Evolutionary conservation across 2,329 filamentous ascomycete genomes (phyloP), one percentile per base, ranked within the genome.

Genomic region (Colletotrichum spaethianum): DNA sequence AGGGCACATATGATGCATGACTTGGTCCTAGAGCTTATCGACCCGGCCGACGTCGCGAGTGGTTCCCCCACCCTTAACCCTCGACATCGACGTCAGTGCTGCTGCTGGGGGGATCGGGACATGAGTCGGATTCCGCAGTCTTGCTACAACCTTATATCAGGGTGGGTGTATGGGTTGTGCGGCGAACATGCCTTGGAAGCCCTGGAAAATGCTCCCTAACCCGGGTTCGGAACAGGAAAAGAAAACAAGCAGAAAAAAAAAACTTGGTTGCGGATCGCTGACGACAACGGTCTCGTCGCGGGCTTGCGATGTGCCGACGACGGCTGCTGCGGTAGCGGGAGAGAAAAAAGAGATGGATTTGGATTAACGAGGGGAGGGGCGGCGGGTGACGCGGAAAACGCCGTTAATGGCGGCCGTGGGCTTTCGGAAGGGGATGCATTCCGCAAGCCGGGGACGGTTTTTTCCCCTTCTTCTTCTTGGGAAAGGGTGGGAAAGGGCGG

Each of bases 261-360:
- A 52, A 31, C 11, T 26, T 40, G 5, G 28, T 38, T 8, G 7
- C 16, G n/a, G 42, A 48, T 38, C 31, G 5, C 31, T 38, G 44
- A 26, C 33, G 14, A 8, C 33, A 52, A 62, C 31, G 60, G 33
- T 26, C 23, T 36, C 33, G n/a, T 48, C 38, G n/a, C 40, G 40
- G 40, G 20, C 31, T 38, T 62, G 59, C 31, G 8, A 62, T 62
- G 44, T 62, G n/a, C 44, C 44, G 60, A 38, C 16, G 33, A 62
- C 9, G 44, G 11, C 44, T 62, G 11, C 44, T 62, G 59, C 44
- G 44, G 52, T 1, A 33, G 23, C 14, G 4, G n/a, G n/a, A n/a
- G n/a, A n/a, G n/a, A n/a, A n/a, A n/a, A n/a, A 20, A 20, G 28
- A 8, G 8, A 33, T 55, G 28, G 18, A 11, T 33, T n/a, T 31